phyloP scores from a whole-genome alignment of 129 eudicot genomes.

The Lonicera japonica region DNA sequence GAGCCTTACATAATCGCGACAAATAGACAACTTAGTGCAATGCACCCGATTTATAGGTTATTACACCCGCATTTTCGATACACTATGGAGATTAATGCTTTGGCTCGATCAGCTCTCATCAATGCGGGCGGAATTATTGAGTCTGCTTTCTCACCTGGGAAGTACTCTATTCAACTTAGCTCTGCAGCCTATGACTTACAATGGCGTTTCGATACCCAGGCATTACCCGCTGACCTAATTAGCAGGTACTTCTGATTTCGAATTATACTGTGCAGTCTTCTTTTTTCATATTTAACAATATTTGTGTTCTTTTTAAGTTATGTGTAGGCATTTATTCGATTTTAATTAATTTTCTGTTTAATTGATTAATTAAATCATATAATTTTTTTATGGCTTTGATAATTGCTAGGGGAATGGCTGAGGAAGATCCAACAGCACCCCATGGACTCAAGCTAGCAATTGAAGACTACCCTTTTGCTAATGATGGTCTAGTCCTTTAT shows the following conservation, averaged over 20 bases:
- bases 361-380: too few relatives aligned
- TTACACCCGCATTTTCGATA: conserved; percentile 31
- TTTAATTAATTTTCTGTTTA: too few relatives aligned
- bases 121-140: conserved; percentile 29
- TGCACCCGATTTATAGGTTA: conserved; percentile 35
- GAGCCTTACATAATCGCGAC: conserved; percentile 42
- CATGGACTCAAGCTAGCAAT: conserved; percentile 69
- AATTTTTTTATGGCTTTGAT: background rate
- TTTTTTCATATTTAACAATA: too few relatives aligned
- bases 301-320: too few relatives aligned
- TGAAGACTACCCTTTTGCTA: conserved; percentile 84
- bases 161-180: conserved; percentile 27
- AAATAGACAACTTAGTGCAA: conserved; percentile 31
- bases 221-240: conserved; percentile 32
- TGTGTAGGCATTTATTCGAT: too few relatives aligned
- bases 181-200: conserved; percentile 22
- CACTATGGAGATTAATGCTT: conserved; percentile 31
- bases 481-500: conserved; percentile 75
- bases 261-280: too few relatives aligned
- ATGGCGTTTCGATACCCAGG: conserved; percentile 39
- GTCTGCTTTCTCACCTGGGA: conserved; percentile 21
- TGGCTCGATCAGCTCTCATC: conserved; percentile 24
- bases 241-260: conserved; percentile 32
- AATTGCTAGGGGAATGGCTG: conserved; percentile 64
- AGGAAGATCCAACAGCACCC: conserved; percentile 66